Evolutionary conservation across 108 stramenopile species (phyloP), one percentile per base, ranked within the genome.

Genomic region (Discostella pseudostelligera): DNA sequence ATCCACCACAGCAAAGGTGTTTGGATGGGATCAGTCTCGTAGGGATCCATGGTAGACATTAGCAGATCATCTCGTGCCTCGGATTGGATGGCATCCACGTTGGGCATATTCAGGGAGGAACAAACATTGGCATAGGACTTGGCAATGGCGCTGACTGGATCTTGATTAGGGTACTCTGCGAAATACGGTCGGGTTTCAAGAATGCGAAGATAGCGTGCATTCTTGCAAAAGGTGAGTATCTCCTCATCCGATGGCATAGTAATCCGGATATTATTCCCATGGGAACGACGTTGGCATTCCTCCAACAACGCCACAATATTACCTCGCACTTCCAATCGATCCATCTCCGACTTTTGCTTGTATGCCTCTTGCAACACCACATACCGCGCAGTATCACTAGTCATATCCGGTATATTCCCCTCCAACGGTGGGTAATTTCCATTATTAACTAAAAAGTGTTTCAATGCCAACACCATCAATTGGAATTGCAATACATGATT

Each of bases 391-490:
- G 96, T 96, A 32, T 87, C 85, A 2, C 92, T 83, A 1, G 94
- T 92, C 96, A 96, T 96, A 70, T 98, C 97, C 1, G 97, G 97
- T 25, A 98, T 83, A 4, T 72, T 78, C 1, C 96, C 96, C 46
- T 86, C 72, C 32, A 98, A 49, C 3, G 97, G 97, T 20, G 89
- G 86, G n/a, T 71, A 76, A 19, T 77, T 62, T 45, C 82, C 76
- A 45, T 78, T 62, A 7, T 72, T 25, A 16, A 67, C 35, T 43
- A 87, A 44, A 56, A 88, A 95, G 13, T 48, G 71, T 53, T 77
- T 53, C 63, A 90, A 62, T 14, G 84, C 89, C 21, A 58, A 39
- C 6, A 68, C 61, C 45, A 89, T 45, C 22, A 76, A 49, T 45
- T 76, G 68, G 53, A 69, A 69, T 69, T 69, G 75, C 42, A 78